Evolutionary conservation across 148 eudicot species (phyloP).

Genomic region (Amaranthus palmeri): DNA sequence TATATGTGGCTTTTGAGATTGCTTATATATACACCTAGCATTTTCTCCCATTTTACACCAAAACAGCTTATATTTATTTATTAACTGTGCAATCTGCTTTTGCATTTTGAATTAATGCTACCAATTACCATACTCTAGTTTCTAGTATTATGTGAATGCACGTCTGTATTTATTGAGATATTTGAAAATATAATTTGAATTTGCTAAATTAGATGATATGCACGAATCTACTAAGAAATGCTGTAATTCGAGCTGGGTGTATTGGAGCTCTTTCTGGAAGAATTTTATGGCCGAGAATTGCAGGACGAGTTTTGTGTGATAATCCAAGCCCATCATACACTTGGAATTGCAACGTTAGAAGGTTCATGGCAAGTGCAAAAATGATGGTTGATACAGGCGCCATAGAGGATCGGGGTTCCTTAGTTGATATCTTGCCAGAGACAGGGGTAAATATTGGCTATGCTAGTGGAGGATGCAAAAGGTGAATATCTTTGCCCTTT

Average conservation of each 20-base stretch:
- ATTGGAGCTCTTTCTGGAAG: constrained; percentile 28
- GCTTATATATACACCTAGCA: background rate
- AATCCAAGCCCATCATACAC: constrained; percentile 24
- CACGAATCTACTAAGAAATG: constrained; percentile 40
- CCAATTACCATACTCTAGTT: background rate
- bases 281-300: constrained; percentile 28
- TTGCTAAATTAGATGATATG: constrained; percentile 60
- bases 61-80: too few relatives aligned
- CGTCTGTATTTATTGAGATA: constrained; percentile 14
- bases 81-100: background rate
- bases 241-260: constrained; percentile 35
- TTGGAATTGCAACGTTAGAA: constrained; percentile 24
- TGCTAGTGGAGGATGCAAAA: constrained; percentile 80
- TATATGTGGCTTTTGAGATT: too few relatives aligned
- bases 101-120: background rate
- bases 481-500: constrained; percentile 39
- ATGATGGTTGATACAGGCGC: constrained; percentile 71
- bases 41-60: too few relatives aligned
- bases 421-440: constrained; percentile 34
- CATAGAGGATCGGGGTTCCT: constrained; percentile 31
- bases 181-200: constrained; percentile 15
- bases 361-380: constrained; percentile 30
- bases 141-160: background rate
- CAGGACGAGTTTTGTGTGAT: constrained; percentile 32
- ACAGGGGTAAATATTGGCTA: constrained; percentile 65